Conservation (phyloP, 768 basidiomycete genomes). For the Suillus hirtellus region DNA sequence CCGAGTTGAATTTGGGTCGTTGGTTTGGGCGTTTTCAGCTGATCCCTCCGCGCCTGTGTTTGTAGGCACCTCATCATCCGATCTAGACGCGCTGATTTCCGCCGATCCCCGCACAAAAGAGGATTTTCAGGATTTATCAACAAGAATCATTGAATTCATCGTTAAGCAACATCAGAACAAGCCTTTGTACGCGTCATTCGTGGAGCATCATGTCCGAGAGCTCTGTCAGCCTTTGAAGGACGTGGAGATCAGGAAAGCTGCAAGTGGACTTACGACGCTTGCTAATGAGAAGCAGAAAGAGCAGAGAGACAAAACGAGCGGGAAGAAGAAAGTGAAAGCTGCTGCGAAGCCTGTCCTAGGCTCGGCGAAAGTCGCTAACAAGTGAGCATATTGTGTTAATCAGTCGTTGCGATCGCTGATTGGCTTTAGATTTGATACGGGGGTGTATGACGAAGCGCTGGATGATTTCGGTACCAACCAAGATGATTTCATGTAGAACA, state of each 20-base stretch:
- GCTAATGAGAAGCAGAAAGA: constrained; percentile 97
- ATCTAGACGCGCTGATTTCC: constrained; percentile 71
- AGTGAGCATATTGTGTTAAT: constrained; percentile 41
- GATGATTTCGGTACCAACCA: constrained; percentile 79
- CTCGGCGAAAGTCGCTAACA: constrained; percentile 62
- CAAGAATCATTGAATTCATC: constrained; percentile 70
- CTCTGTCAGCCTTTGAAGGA: constrained; percentile 80
- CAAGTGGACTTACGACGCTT: constrained; percentile 78
- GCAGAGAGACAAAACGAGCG: constrained; percentile 78
- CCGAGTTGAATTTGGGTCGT: not conserved
- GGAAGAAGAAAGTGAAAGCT: constrained; percentile 86
- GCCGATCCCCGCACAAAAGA: constrained; percentile 86
- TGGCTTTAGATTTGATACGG: constrained; percentile 67
- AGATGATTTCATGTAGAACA: constrained; percentile 88
- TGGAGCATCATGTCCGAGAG: constrained; percentile 80
- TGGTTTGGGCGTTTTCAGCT: not conserved
- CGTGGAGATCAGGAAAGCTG: constrained; percentile 88
- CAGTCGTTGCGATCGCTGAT: constrained; percentile 15
- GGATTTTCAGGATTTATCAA: constrained; percentile 77
- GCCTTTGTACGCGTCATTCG: constrained; percentile 80
- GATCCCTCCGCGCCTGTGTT: not conserved
- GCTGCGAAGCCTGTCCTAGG: constrained; percentile 75
- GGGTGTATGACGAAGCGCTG: constrained; percentile 81
- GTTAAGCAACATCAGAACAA: constrained; percentile 79
- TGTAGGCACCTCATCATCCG: constrained; percentile 65